Percentiles rank a stretch among this genome's conserved stretches.
Evolutionary conservation across 345 rosid species (phyloP).

Genomic region (Linum usitatissimum): DNA sequence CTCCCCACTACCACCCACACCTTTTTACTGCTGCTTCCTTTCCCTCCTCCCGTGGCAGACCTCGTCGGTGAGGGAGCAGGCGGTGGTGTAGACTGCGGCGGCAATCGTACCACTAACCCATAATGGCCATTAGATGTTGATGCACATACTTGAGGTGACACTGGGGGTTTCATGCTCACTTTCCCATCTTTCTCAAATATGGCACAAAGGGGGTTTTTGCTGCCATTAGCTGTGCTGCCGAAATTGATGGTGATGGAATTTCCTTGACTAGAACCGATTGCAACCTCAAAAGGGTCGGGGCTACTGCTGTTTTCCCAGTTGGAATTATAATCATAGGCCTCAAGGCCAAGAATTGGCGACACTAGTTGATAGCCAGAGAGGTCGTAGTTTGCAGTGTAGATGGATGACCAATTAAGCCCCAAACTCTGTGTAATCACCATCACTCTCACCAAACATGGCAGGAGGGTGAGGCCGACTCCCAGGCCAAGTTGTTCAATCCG

Average conservation of each 20-base stretch:
- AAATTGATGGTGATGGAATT: slow-evolving; percentile 62
- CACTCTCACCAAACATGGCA: slow-evolving; percentile 79
- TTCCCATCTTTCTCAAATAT: slow-evolving; percentile 56
- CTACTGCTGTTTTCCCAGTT: slow-evolving; percentile 18
- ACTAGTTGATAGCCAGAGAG: slow-evolving; percentile 68
- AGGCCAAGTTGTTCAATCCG: slow-evolving; percentile 55
- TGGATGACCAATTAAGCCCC: slow-evolving; percentile 60
- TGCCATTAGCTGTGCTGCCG: slow-evolving; percentile 19
- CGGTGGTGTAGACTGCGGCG: slow-evolving; percentile 14
- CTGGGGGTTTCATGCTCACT: slow-evolving; percentile 40
- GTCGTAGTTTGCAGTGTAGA: slow-evolving; percentile 58
- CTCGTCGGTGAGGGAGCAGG: neutral
- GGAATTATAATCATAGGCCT: slow-evolving; percentile 42
- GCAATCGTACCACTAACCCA: slow-evolving; percentile 47
- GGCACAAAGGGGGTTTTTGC: slow-evolving; percentile 48
- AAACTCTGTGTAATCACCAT: slow-evolving; percentile 64
- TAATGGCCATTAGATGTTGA: slow-evolving; percentile 67
- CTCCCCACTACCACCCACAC: neutral
- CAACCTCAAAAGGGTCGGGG: slow-evolving; percentile 46
- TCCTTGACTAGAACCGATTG: slow-evolving; percentile 29
- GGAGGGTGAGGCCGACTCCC: slow-evolving; percentile 45
- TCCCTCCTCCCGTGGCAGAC: neutral
- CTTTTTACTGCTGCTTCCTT: neutral
- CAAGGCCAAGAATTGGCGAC: slow-evolving; percentile 71
- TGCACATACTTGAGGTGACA: slow-evolving; percentile 41